A percentile compares a stretch with the other conserved stretches of the same genome.
These are phyloP conservation scores for Clavispora asparagi DNA, from an alignment of 805 yeast genomes.

Conservation along the genomic window DNA sequence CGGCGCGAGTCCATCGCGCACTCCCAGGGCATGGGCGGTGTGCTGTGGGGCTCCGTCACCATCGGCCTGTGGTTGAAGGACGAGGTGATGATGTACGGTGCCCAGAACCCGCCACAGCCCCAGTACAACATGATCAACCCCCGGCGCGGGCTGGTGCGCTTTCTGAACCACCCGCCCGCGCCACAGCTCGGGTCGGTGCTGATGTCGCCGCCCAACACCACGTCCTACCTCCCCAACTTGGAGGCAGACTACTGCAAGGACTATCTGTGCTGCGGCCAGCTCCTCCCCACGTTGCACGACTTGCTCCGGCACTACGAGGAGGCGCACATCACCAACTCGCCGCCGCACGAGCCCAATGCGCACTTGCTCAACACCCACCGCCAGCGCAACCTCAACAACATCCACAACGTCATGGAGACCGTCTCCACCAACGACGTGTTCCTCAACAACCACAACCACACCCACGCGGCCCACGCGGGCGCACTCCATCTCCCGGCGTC, in stretches of 20 bases:
- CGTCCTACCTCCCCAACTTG: conserved; percentile 82
- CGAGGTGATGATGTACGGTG: conserved; percentile 64
- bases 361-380: conserved; percentile 27
- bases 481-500: conserved; percentile 15
- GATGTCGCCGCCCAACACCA: conserved; percentile 58
- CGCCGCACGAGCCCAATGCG: conserved; percentile 26
- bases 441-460: conserved; percentile 41
- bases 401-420: conserved; percentile 71
- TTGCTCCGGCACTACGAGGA: conserved; percentile 92
- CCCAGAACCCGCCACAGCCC: conserved; percentile 9
- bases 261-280: conserved; percentile 92
- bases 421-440: conserved; percentile 93
- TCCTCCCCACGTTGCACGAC: conserved; percentile 90
- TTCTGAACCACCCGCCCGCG: conserved; percentile 12
- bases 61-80: conserved; percentile 96
- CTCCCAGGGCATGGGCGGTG: conserved; percentile 97
- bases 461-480: conserved; percentile 6
- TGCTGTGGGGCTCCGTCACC: conserved; percentile 93
- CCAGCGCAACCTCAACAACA: conserved; percentile 32
- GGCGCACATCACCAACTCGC: conserved; percentile 71
- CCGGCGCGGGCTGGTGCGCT: conserved; percentile 34
- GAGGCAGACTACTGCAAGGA: conserved; percentile 97
- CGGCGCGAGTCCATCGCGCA: conserved; percentile 92
- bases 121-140: conserved; percentile 28
- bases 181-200: conserved; percentile 17